Evolutionary conservation across 1,284 basidiomycete species (phyloP), one percentile per base, ranked within the genome.

Genomic region (Sanghuangporus weigelae): DNA sequence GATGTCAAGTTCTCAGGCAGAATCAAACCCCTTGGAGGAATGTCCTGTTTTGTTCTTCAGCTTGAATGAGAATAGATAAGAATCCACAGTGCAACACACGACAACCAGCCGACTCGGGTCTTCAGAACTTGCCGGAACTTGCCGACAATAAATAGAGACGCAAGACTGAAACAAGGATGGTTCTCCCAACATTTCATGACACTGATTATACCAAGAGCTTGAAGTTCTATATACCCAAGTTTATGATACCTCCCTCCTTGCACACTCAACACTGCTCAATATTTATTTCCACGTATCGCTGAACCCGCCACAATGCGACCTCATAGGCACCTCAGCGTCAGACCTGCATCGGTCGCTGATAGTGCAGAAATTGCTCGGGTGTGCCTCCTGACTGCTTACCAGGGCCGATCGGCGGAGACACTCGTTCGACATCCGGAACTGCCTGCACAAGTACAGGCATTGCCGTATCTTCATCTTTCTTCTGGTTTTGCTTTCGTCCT

Each of bases 401-500:
- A 61, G 26, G 55, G 59, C 21, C 42, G 19, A 8, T 64, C 59
- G 10, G 63, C 60, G 7, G 59, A 55, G 51, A 19, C 19, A n/a
- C 26, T 40, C 11, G 39, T 61, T n/a, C 59, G 38, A 16, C 63
- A 64, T 54, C 63, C 54, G 19, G 53, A 57, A 21, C 55, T 64
- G 19, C 63, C 63, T n/a, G 31, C 59, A 7, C 59, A 61, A 42
- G 55, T 61, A 19, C 35, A 42, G 31, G 57, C 59, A 3, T 42
- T 64, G 7, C 63, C 63, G 36, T 64, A 64, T 16, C 55, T 64
- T 36, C 53, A 64, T 48, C 59, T 64, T 2, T 59, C 63, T 39
- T 64, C 63, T 2, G 63, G 63, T 2, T 64, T 64, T 48, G 42
- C 39, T 8, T 64, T 57, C 48, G 59, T 64, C 14, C 63, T 64